Percentiles rank a stretch among this genome's conserved stretches.
Conservation (phyloP, 257 asterid genomes). For the Leptodermis oblonga region DNA sequence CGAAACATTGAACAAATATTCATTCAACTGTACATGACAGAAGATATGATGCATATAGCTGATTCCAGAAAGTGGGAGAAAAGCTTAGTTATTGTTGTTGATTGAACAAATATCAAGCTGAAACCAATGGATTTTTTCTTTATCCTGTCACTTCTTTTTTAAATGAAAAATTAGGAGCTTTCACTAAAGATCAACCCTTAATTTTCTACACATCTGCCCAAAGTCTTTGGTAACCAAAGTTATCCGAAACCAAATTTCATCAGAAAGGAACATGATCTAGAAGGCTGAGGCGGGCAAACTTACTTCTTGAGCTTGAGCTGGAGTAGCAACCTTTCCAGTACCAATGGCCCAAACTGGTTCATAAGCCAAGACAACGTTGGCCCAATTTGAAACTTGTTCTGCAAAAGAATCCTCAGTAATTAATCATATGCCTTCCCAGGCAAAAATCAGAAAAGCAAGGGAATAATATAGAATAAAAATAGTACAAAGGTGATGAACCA, state of each 20-base stretch:
- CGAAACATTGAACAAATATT: too few species aligned
- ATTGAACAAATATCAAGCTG: too few species aligned
- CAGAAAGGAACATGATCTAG: background rate
- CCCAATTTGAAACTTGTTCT: constrained; percentile 35
- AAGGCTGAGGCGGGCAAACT: constrained; percentile 15
- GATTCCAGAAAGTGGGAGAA: too few species aligned
- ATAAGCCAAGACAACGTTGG: constrained; percentile 40
- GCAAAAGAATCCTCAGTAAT: constrained; percentile 14
- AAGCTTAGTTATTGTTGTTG: too few species aligned
- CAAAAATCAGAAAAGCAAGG: background rate
- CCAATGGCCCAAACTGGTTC: constrained; percentile 58
- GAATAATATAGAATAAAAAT: background rate
- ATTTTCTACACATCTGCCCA: too few species aligned
- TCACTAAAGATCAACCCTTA: too few species aligned
- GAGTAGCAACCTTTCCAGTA: constrained; percentile 49
- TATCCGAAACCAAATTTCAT: background rate
- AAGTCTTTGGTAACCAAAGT: background rate
- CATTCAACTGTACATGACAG: too few species aligned
- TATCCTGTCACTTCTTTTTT: too few species aligned
- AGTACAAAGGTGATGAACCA: background rate
- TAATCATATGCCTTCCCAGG: background rate
- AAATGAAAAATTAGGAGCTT: too few species aligned
- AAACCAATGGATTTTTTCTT: too few species aligned
- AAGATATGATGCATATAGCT: too few species aligned
- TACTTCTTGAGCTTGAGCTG: constrained; percentile 49